Base-by-base conservation (phyloP, 208 protist genomes). In the Phytomonas sp. region DNA sequence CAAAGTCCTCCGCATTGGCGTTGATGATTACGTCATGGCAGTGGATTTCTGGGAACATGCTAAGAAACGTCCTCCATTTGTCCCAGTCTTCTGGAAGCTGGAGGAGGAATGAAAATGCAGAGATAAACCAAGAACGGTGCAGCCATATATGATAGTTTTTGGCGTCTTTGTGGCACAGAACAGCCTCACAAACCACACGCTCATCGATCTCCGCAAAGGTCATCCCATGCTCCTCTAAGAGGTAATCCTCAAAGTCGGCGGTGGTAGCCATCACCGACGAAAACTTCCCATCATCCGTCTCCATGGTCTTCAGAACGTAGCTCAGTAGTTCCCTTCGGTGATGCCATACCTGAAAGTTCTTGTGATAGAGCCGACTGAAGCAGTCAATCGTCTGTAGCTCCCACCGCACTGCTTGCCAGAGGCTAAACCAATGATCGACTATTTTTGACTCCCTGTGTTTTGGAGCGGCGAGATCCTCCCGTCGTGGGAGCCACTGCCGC, bases 81-180 rank as follows among this genome's bases (percentile, higher is more conserved):
- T 62, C 40, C 79, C 75, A 78, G 8, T 40, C 68, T 15, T 51
- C 7, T n/a, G 88, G 84, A 0, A 74, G 81, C 34, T 72, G 30
- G 26, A 88, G 26, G 59, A 89, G 78, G 60, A 94, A 94, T 31
- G 79, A 68, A 69, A 92, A 81, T 0, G 77, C 70, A 62, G 86
- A 80, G 31, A 93, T 32, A 73, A 86, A 89, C 82, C 87, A 90
- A 4, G 80, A 64, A 26, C 89, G 81, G 71, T 95, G 81, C 32
- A 86, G 69, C 90, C 90, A 95, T 5, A 83, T 82, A 69, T 95
- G 90, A 67, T 93, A 95, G 76, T 95, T 93, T 62, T 95, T 95
- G 51, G 70, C 56, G 67, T 95, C 87, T 9, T 59, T 36, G 23
- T 75, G 31, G 37, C 68, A 64, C 11, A 92, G 71, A 28, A 89